Base-by-base conservation (phyloP, 306 rosid genomes). In the Sicyos baderoa region DNA sequence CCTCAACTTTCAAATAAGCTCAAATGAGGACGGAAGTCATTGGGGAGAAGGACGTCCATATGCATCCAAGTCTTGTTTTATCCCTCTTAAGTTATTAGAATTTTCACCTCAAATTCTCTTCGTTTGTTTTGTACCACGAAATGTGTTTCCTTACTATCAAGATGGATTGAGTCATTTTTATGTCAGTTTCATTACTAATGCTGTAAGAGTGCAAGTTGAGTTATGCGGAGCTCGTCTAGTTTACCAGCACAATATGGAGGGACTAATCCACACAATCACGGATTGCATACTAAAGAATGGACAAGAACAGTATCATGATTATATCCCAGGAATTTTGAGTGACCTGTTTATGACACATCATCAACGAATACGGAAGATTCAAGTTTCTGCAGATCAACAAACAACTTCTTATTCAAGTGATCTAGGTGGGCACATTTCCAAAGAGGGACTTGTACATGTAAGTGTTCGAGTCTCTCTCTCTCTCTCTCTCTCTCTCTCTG, bases 191-290 rank as follows among this genome's bases (percentile, higher is more conserved):
- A 56, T 56, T 11, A 56, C 37, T 25, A 21, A 22, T 25, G 37
- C 62, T 25, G 37, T 13, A 14, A 56, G 37, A 11, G 13, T 56
- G 62, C 40, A 2, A 56, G 62, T 56, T 22, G 62, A 23, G 62
- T 23, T 11, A 23, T 56, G 62, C 6, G 37, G 62, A 13, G 62
- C 37, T 56, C 37, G 62, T 56, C 62, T 56, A 23, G 62, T 56
- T 56, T 56, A 56, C 37, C 35, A 56, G 8, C 62, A 56, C 8
- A 56, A 56, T 22, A 40, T 56, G 62, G 62, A 56, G 37, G 62
- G 62, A 3, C 37, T 56, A 9, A 56, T 56, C 37, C 15, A 7
- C 62, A 56, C 62, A 12, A 56, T 56, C n/a, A 4, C 27, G 8
- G 17, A 56, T 56, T 56, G 32, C 2, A n/a, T 56, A 12, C 40